phyloP scores from a whole-genome alignment of 805 yeast genomes.

The Wickerhamiella azymoides region DNA sequence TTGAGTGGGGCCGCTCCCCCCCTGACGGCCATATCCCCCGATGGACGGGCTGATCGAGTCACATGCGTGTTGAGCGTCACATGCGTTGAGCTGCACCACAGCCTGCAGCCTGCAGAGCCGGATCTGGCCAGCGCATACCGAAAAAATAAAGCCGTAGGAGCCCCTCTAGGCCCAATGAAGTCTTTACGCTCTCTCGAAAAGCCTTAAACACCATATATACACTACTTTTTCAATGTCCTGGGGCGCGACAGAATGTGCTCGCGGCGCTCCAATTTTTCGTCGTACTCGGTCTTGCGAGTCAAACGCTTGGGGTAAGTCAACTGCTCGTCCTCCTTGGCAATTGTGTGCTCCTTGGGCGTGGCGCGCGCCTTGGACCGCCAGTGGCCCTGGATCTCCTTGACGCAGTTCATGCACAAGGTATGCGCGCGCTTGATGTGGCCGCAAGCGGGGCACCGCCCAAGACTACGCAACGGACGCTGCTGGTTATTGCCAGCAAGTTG shows the following conservation, averaged over 20 bases:
- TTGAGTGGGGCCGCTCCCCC: too few species aligned
- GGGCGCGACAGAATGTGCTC: conserved; percentile 44
- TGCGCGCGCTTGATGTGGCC: conserved; percentile 86
- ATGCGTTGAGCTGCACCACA: too few species aligned
- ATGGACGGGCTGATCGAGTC: too few species aligned
- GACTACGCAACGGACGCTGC: conserved; percentile 54
- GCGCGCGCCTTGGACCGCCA: conserved; percentile 37
- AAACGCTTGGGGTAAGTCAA: conserved; percentile 21
- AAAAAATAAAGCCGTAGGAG: too few species aligned
- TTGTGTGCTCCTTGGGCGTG: neutral
- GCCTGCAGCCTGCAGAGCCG: too few species aligned
- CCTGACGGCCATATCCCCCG: too few species aligned
- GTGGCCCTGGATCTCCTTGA: conserved; percentile 57
- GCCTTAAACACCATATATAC: conserved; percentile 18
- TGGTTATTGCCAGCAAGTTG: conserved; percentile 73
- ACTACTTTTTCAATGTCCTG: conserved; percentile 36
- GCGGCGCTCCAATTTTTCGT: conserved; percentile 35
- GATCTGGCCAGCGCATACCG: too few species aligned
- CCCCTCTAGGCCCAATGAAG: too few species aligned
- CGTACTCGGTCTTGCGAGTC: conserved; percentile 24
- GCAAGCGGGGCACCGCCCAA: conserved; percentile 90
- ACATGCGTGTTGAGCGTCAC: too few species aligned
- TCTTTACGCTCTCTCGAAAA: too few species aligned
- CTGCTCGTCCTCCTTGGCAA: conserved; percentile 15
- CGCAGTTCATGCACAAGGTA: conserved; percentile 86